A percentile compares a stretch with the other conserved stretches of the same genome.
These are phyloP conservation scores for Darksidea phi DNA, from an alignment of 495 filamentous ascomycete species.

Conservation along the genomic window DNA sequence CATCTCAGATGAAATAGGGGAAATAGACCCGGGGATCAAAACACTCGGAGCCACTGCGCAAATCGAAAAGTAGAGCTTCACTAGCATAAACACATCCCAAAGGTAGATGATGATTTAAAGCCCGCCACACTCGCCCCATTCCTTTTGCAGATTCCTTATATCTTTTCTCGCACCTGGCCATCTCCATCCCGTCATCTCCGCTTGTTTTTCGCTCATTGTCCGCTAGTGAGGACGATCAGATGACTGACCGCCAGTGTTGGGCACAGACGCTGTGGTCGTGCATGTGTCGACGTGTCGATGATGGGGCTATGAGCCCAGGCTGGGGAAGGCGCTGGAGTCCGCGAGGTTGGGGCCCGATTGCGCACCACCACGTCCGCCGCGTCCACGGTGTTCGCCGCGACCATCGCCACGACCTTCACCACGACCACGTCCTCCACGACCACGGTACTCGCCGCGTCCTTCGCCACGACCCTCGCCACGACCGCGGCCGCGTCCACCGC, in stretches of 20 bases:
- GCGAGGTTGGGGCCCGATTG: slow-evolving; percentile 53
- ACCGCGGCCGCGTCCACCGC: slow-evolving; percentile 39
- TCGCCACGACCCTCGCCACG: slow-evolving; percentile 42
- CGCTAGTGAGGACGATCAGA: no score
- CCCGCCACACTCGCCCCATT: neutral
- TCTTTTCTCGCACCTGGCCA: slow-evolving; percentile 2
- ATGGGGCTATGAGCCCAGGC: slow-evolving; percentile 53
- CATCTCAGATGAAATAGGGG: no score
- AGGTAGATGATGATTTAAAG: neutral
- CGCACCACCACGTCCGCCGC: slow-evolving; percentile 35
- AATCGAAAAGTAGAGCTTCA: no score
- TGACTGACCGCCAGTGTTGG: no score
- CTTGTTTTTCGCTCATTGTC: no score
- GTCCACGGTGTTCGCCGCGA: slow-evolving; percentile 39
- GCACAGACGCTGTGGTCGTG: slow-evolving; percentile 5
- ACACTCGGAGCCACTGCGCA: no score
- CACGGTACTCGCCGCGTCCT: slow-evolving; percentile 38
- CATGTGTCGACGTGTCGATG: slow-evolving; percentile 8
- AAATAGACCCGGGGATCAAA: no score
- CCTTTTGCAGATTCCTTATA: slow-evolving; percentile 11
- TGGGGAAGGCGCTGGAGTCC: slow-evolving; percentile 71
- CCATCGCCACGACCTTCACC: slow-evolving; percentile 43
- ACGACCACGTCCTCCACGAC: slow-evolving; percentile 41
- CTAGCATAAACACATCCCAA: no score
- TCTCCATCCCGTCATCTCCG: neutral